Conservation (phyloP, 1,284 basidiomycete species). For the Melampsora larici-populina region DNA sequence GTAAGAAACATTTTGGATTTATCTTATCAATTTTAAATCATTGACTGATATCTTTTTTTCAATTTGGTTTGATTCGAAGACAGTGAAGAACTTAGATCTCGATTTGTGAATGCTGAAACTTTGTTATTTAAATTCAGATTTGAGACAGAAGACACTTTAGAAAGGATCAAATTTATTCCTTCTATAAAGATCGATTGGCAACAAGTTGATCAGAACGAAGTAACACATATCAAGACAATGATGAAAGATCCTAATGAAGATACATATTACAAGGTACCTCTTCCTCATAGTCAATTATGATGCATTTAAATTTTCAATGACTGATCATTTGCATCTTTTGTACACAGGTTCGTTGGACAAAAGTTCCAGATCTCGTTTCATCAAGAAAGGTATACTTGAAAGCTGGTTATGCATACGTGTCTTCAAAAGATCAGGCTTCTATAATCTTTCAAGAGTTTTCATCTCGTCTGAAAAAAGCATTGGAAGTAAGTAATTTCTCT, state of each 20-base stretch:
- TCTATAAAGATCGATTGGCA: conserved; percentile 77
- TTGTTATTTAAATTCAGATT: conserved; percentile 80
- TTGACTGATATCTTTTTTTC: conserved; percentile 9
- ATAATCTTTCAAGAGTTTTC: conserved; percentile 87
- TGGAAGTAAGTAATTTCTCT: conserved; percentile 64
- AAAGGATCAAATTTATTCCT: conserved; percentile 69
- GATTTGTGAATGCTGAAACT: conserved; percentile 86
- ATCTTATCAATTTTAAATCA: background rate
- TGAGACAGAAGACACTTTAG: conserved; percentile 65
- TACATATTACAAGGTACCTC: conserved; percentile 67
- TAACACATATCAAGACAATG: conserved; percentile 56
- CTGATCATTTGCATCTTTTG: conserved; percentile 47
- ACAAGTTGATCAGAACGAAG: conserved; percentile 64
- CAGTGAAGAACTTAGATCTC: conserved; percentile 82
- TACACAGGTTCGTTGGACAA: conserved; percentile 69
- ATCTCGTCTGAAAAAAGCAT: conserved; percentile 67
- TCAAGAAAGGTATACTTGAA: conserved; percentile 75
- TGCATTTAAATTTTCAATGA: background rate
- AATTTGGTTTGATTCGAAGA: background rate
- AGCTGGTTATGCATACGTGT: conserved; percentile 85
- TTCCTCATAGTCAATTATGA: background rate
- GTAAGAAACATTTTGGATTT: conserved; percentile 62
- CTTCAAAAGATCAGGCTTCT: conserved; percentile 73
- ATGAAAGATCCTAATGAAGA: conserved; percentile 55
- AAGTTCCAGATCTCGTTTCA: conserved; percentile 87